phyloP scores from a whole-genome alignment of 2,329 filamentous ascomycete genomes.

The Talaromyces verruculosus region DNA sequence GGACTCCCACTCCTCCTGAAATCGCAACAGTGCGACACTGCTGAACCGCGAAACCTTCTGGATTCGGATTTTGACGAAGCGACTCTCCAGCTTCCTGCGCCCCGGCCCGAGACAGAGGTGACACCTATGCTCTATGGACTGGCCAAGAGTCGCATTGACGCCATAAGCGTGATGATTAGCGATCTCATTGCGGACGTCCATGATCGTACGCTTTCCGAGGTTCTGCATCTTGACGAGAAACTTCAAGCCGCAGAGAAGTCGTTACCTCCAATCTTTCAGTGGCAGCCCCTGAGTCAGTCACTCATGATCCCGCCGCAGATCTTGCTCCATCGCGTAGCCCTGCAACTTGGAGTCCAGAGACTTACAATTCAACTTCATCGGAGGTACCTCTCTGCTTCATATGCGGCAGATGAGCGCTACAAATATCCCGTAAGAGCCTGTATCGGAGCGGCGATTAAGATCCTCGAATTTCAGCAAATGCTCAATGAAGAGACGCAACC shows the following conservation, averaged over 20 bases:
- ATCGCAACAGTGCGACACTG: constrained; percentile 59
- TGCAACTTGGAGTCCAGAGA: not conserved
- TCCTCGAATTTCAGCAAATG: constrained; percentile 50
- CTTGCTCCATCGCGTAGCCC: constrained; percentile 1
- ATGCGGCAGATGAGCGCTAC: constrained; percentile 28
- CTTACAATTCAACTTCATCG: constrained; percentile 41
- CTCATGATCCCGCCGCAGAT: not conserved
- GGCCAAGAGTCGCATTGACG: constrained; percentile 4
- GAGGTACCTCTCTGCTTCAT: constrained; percentile 42
- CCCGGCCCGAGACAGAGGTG: constrained; percentile 51
- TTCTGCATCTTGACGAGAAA: constrained; percentile 28
- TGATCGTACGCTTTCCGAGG: constrained; percentile 20
- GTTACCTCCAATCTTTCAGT: not conserved
- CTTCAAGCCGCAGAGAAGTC: constrained; percentile 21
- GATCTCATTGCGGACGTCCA: not conserved
- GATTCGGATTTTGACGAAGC: constrained; percentile 60
- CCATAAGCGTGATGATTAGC: not conserved
- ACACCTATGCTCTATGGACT: constrained; percentile 12
- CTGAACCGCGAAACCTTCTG: constrained; percentile 56
- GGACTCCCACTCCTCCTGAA: constrained; percentile 62
- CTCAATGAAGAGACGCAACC: constrained; percentile 45
- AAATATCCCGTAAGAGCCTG: constrained; percentile 47
- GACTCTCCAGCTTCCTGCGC: constrained; percentile 50
- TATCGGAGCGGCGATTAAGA: constrained; percentile 47
- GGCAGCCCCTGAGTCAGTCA: not conserved